Evolutionary conservation across 1,284 basidiomycete genomes (phyloP), one percentile per base, ranked within the genome.

Genomic region (Irpex sp.): DNA sequence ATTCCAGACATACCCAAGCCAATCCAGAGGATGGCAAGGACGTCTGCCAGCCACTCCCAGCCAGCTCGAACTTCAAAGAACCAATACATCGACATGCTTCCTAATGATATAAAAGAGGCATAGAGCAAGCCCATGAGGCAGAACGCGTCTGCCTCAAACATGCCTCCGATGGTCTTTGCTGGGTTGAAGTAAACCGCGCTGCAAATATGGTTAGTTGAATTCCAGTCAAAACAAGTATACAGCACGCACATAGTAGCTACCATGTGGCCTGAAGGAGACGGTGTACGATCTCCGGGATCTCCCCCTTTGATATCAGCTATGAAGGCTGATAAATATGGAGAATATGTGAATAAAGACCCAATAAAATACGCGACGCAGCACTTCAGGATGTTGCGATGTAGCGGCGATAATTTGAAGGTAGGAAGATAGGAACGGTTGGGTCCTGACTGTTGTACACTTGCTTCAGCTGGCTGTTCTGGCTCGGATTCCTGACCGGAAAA

Each of bases 281-380:
- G 90, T 12, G 73, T 74, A 18, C 76, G 66, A 56, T 80, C 70
- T 61, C 80, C 85, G 59, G 81, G 64, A 89, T 87, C 88, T 90
- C 87, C 77, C 4, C 82, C 79, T 6, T 86, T 82, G 51, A 89
- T 73, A 67, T 88, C 82, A 3, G 83, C 80, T 60, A 92, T 81
- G 61, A 90, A 74, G 16, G 78, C 77, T 4, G 90, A 86, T 18
- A 93, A 75, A 57, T 79, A 78, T 0, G 91, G 88, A 7, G 88
- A 86, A 72, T 94, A 98, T 0, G 96, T 98, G 81, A 98, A 98
- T 9, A 98, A 78, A 0, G 93, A 94, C 2, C 84, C 95, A 63
- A 98, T 75, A 62, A 94, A 86, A 73, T 99, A 99, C 0, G 96
- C 92, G 9, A 98, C 78, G 0, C 87, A 84, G 74, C 96, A 99